Conservation (phyloP, 2,329 filamentous ascomycete species). For the Colletotrichum incanum region DNA sequence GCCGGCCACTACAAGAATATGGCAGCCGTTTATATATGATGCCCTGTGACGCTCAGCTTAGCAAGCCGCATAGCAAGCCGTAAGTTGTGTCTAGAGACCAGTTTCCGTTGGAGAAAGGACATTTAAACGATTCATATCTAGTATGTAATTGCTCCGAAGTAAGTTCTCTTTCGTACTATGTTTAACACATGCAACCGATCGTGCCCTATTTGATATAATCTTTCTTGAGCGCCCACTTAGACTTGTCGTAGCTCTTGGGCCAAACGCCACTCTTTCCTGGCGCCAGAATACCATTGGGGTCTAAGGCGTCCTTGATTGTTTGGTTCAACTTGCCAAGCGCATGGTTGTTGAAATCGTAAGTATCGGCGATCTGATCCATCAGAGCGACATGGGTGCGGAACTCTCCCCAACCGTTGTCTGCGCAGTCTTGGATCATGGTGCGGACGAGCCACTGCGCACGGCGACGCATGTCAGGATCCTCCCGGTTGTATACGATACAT, state of each 20-base stretch:
- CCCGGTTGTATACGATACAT: slow-evolving; percentile 67
- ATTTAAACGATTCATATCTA: too few species aligned
- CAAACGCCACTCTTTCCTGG: slow-evolving; percentile 56
- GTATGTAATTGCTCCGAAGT: too few species aligned
- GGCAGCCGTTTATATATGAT: too few species aligned
- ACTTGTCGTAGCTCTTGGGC: slow-evolving; percentile 47
- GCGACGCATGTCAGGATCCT: slow-evolving; percentile 55
- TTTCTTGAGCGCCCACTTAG: slow-evolving; percentile 28
- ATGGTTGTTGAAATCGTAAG: slow-evolving; percentile 61
- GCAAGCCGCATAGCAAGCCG: too few species aligned
- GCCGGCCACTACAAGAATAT: too few species aligned
- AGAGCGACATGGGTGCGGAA: slow-evolving; percentile 63
- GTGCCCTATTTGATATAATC: slow-evolving; percentile 35
- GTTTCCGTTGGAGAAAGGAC: too few species aligned
- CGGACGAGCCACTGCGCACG: slow-evolving; percentile 51
- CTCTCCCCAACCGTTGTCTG: slow-evolving; percentile 60
- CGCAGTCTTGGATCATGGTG: slow-evolving; percentile 59
- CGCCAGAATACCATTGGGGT: slow-evolving; percentile 57
- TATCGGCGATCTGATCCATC: slow-evolving; percentile 63
- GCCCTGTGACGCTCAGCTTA: too few species aligned
- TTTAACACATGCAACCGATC: too few species aligned
- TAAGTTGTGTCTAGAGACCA: too few species aligned
- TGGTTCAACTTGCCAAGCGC: slow-evolving; percentile 61
- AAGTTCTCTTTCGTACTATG: too few species aligned
- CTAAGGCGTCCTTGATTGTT: slow-evolving; percentile 60